Evolutionary conservation across 495 filamentous ascomycete genomes (phyloP), one percentile per base, ranked within the genome.

Genomic region (Aspergillus taichungensis): DNA sequence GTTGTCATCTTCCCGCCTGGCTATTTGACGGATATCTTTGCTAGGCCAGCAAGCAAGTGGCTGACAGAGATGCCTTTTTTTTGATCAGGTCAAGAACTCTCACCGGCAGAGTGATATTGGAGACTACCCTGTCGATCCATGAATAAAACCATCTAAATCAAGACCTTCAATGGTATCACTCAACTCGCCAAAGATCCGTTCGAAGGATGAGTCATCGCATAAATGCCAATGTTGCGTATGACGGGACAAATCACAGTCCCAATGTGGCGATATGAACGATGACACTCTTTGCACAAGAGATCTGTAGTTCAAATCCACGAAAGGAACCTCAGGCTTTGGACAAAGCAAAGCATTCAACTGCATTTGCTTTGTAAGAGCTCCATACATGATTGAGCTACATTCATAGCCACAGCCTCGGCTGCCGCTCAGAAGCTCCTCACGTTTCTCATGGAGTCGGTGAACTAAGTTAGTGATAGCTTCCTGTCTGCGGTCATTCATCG

Each of bases 331-430:
- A 34, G 56, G 48, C 34, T 31, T 53, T 13, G 52, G 55, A 4
- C 44, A 57, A 53, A 61, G 47, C 13, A 64, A 46, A 44, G 37
- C 29, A 13, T 37, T 55, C 38, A 51, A 57, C 29, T 48, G 47
- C 49, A 60, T 54, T 3, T 56, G 38, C 13, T 54, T 48, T 30
- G 52, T 52, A n/a, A 63, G 51, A 46, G 57, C 52, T 10, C 62
- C 60, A 32, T 50, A 55, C 50, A 61, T 58, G 8, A 66, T 60
- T 46, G 57, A 60, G 39, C 54, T 48, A 33, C 60, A 66, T 32
- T 58, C 55, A 45, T 53, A 60, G 18, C 36, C 0, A 42, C 60
- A 63, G 3, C 61, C 56, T 36, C 13, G 36, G 33, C 6, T 37
- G 18, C 49, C 42, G 9, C 37, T 13, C 37, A 57, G 48, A 34